Conservation (phyloP, 345 rosid species). For the Hirschfeldia incana region DNA sequence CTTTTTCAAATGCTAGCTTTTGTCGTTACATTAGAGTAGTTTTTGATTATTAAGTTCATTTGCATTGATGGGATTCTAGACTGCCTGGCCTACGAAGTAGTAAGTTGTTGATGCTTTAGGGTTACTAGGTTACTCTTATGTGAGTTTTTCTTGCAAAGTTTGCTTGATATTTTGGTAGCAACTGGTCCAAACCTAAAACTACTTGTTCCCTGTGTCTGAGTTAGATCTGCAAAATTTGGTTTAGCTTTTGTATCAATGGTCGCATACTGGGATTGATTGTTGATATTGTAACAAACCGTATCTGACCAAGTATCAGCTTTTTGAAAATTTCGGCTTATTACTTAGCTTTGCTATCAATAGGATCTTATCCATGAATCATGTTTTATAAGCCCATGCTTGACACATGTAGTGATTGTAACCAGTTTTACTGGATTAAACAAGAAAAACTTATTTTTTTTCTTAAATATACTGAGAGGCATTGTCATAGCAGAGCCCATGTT, state of each 20-base stretch:
- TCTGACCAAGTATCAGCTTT: not conserved
- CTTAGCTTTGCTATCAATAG: not conserved
- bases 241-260: not conserved
- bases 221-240: not conserved
- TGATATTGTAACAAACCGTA: not conserved
- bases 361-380: conserved; percentile 4
- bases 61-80: not conserved
- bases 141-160: not conserved
- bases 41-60: not conserved
- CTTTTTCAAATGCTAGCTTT: not conserved
- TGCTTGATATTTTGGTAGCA: not conserved
- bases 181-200: not conserved
- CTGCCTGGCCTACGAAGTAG: not conserved
- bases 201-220: not conserved
- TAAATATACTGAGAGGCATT: not conserved
- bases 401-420: conserved; percentile 3
- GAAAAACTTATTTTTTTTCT: not conserved
- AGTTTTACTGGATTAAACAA: not conserved
- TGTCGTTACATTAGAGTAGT: not conserved
- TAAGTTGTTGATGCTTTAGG: not conserved
- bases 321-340: conserved; percentile 9
- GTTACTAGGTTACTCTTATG: not conserved
- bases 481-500: not conserved
- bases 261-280: not conserved
- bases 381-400: not conserved